Percentiles rank a stretch among this genome's conserved stretches.
phyloP scores from a whole-genome alignment of 495 filamentous ascomycete species.

The Hypomontagnella submonticulosa region DNA sequence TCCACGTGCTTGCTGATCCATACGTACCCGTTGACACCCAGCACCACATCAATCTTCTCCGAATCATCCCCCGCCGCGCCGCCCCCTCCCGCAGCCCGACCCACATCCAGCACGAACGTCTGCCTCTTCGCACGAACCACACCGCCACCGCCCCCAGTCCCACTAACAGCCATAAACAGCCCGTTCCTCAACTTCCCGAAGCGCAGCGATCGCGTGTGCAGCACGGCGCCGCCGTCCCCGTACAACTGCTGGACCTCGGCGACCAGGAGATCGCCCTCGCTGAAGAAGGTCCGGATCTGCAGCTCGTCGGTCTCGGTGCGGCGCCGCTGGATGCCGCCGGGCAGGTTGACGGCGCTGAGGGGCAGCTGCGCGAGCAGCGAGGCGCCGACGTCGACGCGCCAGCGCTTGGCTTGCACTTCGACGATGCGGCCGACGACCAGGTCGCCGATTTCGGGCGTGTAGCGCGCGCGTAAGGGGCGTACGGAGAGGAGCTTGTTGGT shows the following conservation, averaged over 20 bases:
- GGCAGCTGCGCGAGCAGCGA: conserved; percentile 84
- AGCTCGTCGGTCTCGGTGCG: conserved; percentile 94
- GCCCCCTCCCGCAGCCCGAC: conserved; percentile 63
- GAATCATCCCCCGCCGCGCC: conserved; percentile 70
- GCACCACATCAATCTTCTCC: conserved; percentile 84
- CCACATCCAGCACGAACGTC: conserved; percentile 76
- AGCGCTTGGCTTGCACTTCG: conserved; percentile 87
- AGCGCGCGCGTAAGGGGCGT: conserved; percentile 87
- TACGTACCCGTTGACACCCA: conserved; percentile 96
- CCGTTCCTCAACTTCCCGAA: conserved; percentile 97
- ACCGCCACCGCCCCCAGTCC: conserved; percentile 82
- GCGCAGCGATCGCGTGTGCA: conserved; percentile 89
- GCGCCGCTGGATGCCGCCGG: conserved; percentile 90
- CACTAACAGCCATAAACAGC: conserved; percentile 81
- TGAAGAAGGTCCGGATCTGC: conserved; percentile 92
- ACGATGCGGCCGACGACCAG: conserved; percentile 93
- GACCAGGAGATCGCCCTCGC: conserved; percentile 87
- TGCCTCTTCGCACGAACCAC: conserved; percentile 84
- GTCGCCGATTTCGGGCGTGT: conserved; percentile 95
- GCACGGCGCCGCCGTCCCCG: conserved; percentile 79
- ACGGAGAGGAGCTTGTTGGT: conserved; percentile 97
- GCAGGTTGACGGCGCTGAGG: conserved; percentile 89
- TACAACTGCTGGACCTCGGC: conserved; percentile 91
- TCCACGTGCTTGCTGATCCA: conserved; percentile 87
- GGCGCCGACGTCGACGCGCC: conserved; percentile 92